Evolutionary conservation across 495 filamentous ascomycete species (phyloP).

Genomic region (Ramalina intermedia): DNA sequence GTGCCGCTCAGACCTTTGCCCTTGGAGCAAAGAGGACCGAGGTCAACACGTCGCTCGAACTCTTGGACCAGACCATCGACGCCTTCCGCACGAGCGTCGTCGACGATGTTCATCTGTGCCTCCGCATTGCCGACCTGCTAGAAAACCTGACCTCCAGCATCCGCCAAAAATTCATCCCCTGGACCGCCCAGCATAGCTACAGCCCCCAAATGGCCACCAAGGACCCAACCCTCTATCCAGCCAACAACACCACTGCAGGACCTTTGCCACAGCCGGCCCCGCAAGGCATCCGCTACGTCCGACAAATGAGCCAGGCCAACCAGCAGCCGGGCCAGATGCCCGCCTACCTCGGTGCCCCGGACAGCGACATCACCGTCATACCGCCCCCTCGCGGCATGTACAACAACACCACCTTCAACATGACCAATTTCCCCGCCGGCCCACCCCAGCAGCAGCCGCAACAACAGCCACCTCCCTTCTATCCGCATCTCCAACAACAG

Average conservation of each 20-base stretch:
- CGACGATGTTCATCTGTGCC: slow-evolving; percentile 91
- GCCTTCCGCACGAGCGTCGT: slow-evolving; percentile 76
- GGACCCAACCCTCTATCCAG: background rate
- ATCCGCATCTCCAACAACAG: slow-evolving; percentile 1
- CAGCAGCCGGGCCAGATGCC: slow-evolving; percentile 25
- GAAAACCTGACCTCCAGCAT: slow-evolving; percentile 65
- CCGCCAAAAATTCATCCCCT: slow-evolving; percentile 56
- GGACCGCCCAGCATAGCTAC: slow-evolving; percentile 17
- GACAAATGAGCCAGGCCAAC: slow-evolving; percentile 8
- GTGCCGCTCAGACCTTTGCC: slow-evolving; percentile 57
- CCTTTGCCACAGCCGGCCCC: background rate
- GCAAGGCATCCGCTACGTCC: slow-evolving; percentile 1
- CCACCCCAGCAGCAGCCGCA: slow-evolving; percentile 2
- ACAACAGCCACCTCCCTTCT: slow-evolving; percentile 4
- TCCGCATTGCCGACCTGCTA: slow-evolving; percentile 83
- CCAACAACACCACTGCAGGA: background rate
- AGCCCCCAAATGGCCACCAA: background rate
- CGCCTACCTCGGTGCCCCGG: slow-evolving; percentile 22
- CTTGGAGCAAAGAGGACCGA: slow-evolving; percentile 83
- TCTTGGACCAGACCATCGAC: slow-evolving; percentile 68
- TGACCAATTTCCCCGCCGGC: slow-evolving; percentile 3
- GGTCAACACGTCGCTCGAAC: slow-evolving; percentile 60
- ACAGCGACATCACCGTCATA: slow-evolving; percentile 30
- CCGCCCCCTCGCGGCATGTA: slow-evolving; percentile 25
- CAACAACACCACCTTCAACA: slow-evolving; percentile 5